Conservation (phyloP, 208 protist genomes). For the Leishmania tropica region DNA sequence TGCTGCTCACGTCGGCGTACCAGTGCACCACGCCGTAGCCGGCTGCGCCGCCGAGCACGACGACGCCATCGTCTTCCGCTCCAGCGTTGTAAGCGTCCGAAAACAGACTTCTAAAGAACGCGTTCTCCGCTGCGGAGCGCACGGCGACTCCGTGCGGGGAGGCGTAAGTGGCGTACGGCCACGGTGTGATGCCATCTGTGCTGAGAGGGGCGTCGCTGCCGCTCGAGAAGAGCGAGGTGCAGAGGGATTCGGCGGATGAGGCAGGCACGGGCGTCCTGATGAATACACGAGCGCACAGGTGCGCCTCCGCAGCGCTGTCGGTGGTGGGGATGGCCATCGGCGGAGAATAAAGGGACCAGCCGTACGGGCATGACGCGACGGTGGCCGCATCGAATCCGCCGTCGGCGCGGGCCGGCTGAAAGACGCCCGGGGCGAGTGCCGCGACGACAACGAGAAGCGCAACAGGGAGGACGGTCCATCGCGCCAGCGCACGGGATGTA, state of each 20-base stretch:
- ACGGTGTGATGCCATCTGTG: conserved; percentile 27
- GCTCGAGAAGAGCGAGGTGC: too few relatives aligned
- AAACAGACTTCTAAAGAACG: conserved; percentile 10
- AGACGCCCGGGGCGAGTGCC: too few relatives aligned
- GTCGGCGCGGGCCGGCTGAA: too few relatives aligned
- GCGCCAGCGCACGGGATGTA: too few relatives aligned
- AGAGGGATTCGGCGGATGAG: not conserved
- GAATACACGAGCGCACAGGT: conserved; percentile 21
- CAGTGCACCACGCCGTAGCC: conserved; percentile 30
- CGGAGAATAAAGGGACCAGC: conserved; percentile 24
- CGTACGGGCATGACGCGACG: conserved; percentile 21
- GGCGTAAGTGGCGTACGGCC: conserved; percentile 25
- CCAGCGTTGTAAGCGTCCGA: not conserved
- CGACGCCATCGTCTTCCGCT: conserved; percentile 1
- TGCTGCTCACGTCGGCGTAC: conserved; percentile 14
- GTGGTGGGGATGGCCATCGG: not conserved
- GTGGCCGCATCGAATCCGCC: not conserved
- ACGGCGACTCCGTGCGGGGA: conserved; percentile 18
- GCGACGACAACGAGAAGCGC: too few relatives aligned
- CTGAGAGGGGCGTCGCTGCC: not conserved
- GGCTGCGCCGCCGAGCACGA: conserved; percentile 27
- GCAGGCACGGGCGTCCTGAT: not conserved
- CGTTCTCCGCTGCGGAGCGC: conserved; percentile 17
- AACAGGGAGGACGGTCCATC: too few relatives aligned
- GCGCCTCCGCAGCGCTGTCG: not conserved